phyloP scores from a whole-genome alignment of 257 asterid genomes.

The Solanum etuberosum region DNA sequence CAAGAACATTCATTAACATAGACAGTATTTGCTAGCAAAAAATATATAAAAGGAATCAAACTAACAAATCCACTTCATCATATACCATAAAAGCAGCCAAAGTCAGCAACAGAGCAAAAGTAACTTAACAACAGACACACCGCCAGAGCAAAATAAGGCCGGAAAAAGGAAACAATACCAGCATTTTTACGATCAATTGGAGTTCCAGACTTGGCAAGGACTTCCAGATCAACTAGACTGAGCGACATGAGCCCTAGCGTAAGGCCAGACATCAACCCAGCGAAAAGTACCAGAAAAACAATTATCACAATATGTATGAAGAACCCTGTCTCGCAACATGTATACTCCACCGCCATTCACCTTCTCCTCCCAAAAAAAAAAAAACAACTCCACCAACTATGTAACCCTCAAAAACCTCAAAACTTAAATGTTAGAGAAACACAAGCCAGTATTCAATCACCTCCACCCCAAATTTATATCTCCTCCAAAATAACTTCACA shows the following conservation, averaged over 20 bases:
- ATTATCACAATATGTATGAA: constrained; percentile 52
- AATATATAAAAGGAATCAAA: neutral
- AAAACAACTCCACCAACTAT: neutral
- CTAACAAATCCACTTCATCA: neutral
- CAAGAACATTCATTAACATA: neutral
- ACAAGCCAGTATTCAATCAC: neutral
- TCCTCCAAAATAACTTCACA: neutral
- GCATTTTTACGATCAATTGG: constrained; percentile 60
- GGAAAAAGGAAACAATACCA: constrained; percentile 22
- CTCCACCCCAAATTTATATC: neutral
- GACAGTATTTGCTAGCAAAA: neutral
- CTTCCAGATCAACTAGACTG: constrained; percentile 96
- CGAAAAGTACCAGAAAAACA: constrained; percentile 54
- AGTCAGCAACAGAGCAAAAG: neutral
- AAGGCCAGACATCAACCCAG: constrained; percentile 96
- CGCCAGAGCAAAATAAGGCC: neutral
- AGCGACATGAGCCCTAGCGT: constrained; percentile 97
- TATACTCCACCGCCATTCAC: constrained; percentile 82
- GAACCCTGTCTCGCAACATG: constrained; percentile 56
- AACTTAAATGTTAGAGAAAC: neutral
- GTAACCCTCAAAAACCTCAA: neutral
- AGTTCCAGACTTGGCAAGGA: constrained; percentile 84
- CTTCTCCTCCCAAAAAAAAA: neutral
- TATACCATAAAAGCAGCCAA: neutral
- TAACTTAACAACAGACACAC: neutral